Evolutionary conservation across 495 filamentous ascomycete species (phyloP).

Genomic region (Umbilicaria muhlenbergii): DNA sequence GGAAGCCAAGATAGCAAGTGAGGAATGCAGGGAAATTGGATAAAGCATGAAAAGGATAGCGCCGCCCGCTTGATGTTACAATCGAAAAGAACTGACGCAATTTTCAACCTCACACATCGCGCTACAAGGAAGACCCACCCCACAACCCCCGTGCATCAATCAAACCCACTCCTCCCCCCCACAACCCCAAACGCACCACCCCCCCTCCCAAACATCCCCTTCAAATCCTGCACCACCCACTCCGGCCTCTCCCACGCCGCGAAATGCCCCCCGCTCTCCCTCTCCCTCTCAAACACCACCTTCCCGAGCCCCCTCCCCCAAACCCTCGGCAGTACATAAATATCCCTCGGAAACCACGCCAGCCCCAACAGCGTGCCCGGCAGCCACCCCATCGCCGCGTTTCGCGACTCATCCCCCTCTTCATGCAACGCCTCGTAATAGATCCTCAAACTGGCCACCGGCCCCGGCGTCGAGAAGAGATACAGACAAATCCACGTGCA

Average conservation of each 20-base stretch:
- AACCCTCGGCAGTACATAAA: slow-evolving; percentile 23
- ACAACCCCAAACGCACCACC: slow-evolving; percentile 26
- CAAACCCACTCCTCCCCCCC: slow-evolving; percentile 19
- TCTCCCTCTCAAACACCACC: slow-evolving; percentile 26
- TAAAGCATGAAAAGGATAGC: too few species aligned
- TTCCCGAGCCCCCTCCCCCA: slow-evolving; percentile 27
- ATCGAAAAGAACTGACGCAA: too few species aligned
- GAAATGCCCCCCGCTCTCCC: slow-evolving; percentile 34
- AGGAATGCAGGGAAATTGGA: too few species aligned
- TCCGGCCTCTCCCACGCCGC: slow-evolving; percentile 35
- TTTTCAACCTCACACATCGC: too few species aligned
- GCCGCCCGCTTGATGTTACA: too few species aligned
- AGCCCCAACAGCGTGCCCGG: slow-evolving; percentile 25
- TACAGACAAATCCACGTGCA: slow-evolving; percentile 39
- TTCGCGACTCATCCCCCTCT: slow-evolving; percentile 1
- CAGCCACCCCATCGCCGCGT: slow-evolving; percentile 5
- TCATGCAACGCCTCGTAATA: slow-evolving; percentile 30
- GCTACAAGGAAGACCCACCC: too few species aligned
- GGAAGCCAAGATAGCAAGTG: neutral
- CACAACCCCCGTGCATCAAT: too few species aligned
- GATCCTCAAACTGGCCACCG: slow-evolving; percentile 30
- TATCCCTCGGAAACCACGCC: slow-evolving; percentile 28
- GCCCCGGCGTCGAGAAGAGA: slow-evolving; percentile 33
- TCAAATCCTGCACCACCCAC: slow-evolving; percentile 24
- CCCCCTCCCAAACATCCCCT: slow-evolving; percentile 26